A percentile compares a stretch with the other conserved stretches of the same genome.
Conservation (phyloP, 1,284 basidiomycete genomes). For the Cryptococcus hybrid region DNA sequence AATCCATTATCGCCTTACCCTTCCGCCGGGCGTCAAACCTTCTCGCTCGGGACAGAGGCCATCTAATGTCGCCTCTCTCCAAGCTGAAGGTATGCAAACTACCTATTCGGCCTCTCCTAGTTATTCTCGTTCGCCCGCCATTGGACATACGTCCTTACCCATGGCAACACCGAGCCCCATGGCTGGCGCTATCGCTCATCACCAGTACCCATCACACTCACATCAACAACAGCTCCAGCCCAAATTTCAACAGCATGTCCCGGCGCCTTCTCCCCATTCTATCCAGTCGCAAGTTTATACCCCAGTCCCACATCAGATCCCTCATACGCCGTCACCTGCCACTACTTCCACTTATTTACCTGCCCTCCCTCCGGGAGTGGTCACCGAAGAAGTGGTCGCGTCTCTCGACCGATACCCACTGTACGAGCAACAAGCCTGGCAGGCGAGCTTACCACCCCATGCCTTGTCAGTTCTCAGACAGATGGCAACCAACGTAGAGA, state of each 20-base stretch:
- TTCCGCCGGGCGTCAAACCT: conserved; percentile 9
- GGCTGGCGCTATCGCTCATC: no score
- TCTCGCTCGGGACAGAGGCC: background rate
- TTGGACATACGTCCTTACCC: no score
- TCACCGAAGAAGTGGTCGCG: conserved; percentile 45
- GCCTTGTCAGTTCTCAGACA: conserved; percentile 34
- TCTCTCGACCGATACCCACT: conserved; percentile 38
- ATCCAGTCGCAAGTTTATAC: no score
- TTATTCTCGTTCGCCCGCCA: no score
- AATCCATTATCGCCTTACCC: conserved; percentile 5
- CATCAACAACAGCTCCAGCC: no score
- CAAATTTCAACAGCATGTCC: no score
- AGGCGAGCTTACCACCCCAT: conserved; percentile 28
- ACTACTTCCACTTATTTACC: conserved; percentile 23
- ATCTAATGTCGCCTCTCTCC: no score
- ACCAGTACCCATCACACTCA: no score
- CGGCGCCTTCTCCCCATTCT: no score
- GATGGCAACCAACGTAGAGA: conserved; percentile 31
- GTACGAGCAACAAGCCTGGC: conserved; percentile 43
- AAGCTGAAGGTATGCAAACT: no score
- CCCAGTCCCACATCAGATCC: background rate
- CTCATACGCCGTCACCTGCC: background rate
- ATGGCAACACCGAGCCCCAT: no score
- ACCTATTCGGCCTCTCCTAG: no score
- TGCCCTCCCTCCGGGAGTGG: conserved; percentile 38